A percentile compares a stretch with the other conserved stretches of the same genome.
Evolutionary conservation across 768 basidiomycete genomes (phyloP).

Genomic region (Lactarius evosmus): DNA sequence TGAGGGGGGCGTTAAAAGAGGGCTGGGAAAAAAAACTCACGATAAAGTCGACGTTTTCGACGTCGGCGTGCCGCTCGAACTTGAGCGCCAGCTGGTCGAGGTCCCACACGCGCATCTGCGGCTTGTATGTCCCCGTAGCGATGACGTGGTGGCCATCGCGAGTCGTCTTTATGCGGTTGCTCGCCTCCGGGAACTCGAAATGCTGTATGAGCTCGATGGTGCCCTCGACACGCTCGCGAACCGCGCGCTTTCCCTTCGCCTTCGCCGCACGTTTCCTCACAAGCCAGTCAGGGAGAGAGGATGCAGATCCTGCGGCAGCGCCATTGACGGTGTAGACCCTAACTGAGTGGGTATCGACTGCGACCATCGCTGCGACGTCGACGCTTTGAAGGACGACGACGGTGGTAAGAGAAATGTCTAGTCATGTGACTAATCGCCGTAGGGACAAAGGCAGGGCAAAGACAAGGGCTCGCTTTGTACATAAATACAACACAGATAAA

Average conservation of each 20-base stretch:
- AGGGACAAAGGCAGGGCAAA: too few relatives aligned
- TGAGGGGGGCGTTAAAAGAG: conserved; percentile 1
- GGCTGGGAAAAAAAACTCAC: conserved; percentile 60
- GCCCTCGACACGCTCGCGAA: conserved; percentile 74
- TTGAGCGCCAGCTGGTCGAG: conserved; percentile 88
- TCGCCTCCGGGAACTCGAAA: conserved; percentile 96
- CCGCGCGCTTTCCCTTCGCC: conserved; percentile 58
- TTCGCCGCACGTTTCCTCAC: conserved; percentile 64
- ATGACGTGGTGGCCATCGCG: conserved; percentile 89
- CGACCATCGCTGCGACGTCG: conserved; percentile 10
- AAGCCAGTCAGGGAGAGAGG: conserved; percentile 94
- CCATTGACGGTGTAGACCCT: conserved; percentile 98
- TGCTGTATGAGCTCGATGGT: conserved; percentile 91
- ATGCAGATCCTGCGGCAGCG: conserved; percentile 78
- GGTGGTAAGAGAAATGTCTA: neutral
- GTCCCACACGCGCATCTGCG: conserved; percentile 95
- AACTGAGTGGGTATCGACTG: conserved; percentile 44
- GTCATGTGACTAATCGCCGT: neutral
- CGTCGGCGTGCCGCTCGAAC: conserved; percentile 93
- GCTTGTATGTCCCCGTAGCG: conserved; percentile 97
- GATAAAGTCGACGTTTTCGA: conserved; percentile 97
- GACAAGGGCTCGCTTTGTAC: neutral
- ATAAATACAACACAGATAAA: neutral
- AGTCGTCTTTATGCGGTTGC: conserved; percentile 86
- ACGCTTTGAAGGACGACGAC: too few relatives aligned